Evolutionary conservation across 2,329 filamentous ascomycete genomes (phyloP).

Genomic region (Neofusicoccum kwambonambiense): DNA sequence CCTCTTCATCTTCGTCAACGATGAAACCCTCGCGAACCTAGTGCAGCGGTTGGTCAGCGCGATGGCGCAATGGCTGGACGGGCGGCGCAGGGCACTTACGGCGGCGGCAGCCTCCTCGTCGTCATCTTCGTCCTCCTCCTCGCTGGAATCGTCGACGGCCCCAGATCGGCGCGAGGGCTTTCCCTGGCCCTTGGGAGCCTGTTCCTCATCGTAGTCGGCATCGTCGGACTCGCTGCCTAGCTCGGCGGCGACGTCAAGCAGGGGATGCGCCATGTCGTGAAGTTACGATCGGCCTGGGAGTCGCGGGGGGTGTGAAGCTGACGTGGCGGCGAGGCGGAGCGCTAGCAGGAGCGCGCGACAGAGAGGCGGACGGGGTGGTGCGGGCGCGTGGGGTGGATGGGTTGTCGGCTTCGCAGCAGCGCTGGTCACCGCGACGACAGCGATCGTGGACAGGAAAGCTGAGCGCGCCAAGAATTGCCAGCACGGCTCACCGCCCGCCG

Average conservation of each 20-base stretch:
- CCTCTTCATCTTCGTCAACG: conserved; percentile 82
- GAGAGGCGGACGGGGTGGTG: neutral
- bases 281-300: conserved; percentile 3
- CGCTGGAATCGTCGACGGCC: conserved; percentile 39
- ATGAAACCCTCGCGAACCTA: conserved; percentile 95
- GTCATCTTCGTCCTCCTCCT: conserved; percentile 40
- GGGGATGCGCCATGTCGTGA: conserved; percentile 25
- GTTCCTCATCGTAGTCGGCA: conserved; percentile 33
- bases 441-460: conserved; percentile 2
- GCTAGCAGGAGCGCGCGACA: neutral
- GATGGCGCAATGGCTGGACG: conserved; percentile 12
- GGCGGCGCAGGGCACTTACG: conserved; percentile 22
- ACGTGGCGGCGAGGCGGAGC: conserved; percentile 4
- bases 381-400: neutral
- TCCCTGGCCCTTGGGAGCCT: conserved; percentile 22
- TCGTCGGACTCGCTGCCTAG: conserved; percentile 61
- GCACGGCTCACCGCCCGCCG: conserved; percentile 8
- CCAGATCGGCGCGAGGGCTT: conserved; percentile 31
- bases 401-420: conserved; percentile 4
- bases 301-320: neutral
- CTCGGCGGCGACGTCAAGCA: conserved; percentile 83
- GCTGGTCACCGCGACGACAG: neutral
- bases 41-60: neutral
- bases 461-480: neutral
- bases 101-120: conserved; percentile 29